phyloP scores from a whole-genome alignment of 2,329 filamentous ascomycete genomes.

The Epichloe baconii region DNA sequence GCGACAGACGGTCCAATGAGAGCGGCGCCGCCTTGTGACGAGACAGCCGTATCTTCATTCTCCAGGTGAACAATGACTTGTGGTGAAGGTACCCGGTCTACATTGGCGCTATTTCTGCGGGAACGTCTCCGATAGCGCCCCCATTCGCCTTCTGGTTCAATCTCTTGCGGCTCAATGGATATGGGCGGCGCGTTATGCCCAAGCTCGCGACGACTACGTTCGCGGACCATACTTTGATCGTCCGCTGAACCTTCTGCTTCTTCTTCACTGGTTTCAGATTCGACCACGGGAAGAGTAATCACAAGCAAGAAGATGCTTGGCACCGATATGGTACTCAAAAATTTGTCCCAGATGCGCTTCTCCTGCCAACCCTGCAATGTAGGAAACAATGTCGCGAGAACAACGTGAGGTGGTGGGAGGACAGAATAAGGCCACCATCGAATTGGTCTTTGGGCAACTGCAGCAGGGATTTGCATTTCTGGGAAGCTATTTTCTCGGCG shows the following conservation, averaged over 20 bases:
- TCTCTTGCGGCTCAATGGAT: constrained; percentile 20
- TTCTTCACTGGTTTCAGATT: constrained; percentile 48
- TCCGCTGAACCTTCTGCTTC: constrained; percentile 17
- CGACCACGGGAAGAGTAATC: constrained; percentile 82
- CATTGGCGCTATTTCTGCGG: constrained; percentile 13
- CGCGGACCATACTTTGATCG: constrained; percentile 16
- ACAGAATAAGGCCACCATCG: constrained; percentile 72
- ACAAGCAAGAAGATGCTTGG: constrained; percentile 84
- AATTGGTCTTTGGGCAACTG: constrained; percentile 31
- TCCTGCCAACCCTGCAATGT: constrained; percentile 71
- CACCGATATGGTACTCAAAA: constrained; percentile 71
- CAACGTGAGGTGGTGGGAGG: constrained; percentile 57
- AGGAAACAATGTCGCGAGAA: constrained; percentile 70
- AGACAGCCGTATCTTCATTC: constrained; percentile 11
- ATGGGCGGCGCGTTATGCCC: constrained; percentile 22
- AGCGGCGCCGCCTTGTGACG: constrained; percentile 1
- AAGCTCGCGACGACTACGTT: constrained; percentile 13
- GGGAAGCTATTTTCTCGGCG: constrained; percentile 36
- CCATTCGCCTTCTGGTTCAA: constrained; percentile 42
- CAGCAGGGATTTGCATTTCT: constrained; percentile 26
- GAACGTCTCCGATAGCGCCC: constrained; percentile 42
- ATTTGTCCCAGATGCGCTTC: constrained; percentile 74
- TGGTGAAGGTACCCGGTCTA: constrained; percentile 6
- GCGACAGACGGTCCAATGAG: background rate
- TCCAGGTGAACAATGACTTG: constrained; percentile 5